phyloP scores from a whole-genome alignment of 257 asterid species.

The Cruciata laevipes region DNA sequence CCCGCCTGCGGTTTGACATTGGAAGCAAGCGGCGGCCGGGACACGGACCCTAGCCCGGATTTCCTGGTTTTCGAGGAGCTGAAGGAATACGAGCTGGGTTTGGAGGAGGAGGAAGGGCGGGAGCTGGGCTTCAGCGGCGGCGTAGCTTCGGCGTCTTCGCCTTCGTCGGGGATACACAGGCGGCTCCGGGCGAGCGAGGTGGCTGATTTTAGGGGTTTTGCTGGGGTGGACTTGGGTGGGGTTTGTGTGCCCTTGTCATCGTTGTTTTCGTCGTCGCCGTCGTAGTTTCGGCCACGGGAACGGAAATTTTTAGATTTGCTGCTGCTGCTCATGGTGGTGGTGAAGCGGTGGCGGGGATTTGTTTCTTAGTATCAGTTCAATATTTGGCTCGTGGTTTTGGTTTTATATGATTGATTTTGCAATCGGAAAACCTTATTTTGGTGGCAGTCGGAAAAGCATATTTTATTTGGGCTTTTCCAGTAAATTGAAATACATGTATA shows the following conservation, averaged over 20 bases:
- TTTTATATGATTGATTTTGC: background rate
- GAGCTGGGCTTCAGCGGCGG: conserved; percentile 50
- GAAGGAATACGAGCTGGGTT: conserved; percentile 30
- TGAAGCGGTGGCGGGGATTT: conserved; percentile 8
- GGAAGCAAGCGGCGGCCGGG: conserved; percentile 47
- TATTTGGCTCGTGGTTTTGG: background rate
- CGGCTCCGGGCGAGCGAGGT: conserved; percentile 45
- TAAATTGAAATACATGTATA: too few species aligned
- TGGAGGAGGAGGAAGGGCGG: conserved; percentile 46
- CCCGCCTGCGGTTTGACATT: conserved; percentile 97
- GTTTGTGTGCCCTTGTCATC: conserved; percentile 20
- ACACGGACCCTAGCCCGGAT: conserved; percentile 20
- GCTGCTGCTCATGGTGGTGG: conserved; percentile 38
- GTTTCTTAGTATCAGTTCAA: too few species aligned
- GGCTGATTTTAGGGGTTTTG: conserved; percentile 49
- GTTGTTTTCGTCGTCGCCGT: conserved; percentile 29
- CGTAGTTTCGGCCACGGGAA: conserved; percentile 76
- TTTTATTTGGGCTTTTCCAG: too few species aligned
- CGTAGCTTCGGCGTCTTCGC: conserved; percentile 33
- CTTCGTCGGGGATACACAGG: conserved; percentile 85
- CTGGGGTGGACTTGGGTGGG: conserved; percentile 28
- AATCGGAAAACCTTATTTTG: too few species aligned
- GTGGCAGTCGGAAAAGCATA: too few species aligned
- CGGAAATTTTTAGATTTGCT: conserved; percentile 69
- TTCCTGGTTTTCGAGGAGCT: conserved; percentile 49